Evolutionary conservation across 306 rosid species (phyloP), one percentile per base, ranked within the genome.

Genomic region (Adenanthera pavonina): DNA sequence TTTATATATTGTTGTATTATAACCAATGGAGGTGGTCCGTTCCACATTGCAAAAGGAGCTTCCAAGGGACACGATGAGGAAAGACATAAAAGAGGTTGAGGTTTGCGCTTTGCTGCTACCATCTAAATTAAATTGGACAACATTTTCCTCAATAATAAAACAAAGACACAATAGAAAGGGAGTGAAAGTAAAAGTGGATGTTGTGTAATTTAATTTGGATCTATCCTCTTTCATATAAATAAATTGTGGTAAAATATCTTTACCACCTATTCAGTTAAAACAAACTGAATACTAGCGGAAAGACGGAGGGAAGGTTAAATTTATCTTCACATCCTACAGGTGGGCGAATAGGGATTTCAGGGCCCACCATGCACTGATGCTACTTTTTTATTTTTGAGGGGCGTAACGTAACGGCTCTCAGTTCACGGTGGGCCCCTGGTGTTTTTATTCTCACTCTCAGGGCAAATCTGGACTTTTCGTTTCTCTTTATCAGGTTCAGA

Each of bases 341-440:
- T 25, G 30, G 30, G 30, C n/a, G 30, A 25, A 25, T 25, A 25
- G 30, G 30, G 30, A 25, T 25, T 25, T 25, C 30, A 25, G 30
- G 30, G 30, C 30, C 30, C 30, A 25, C 30, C 30, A 25, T 25
- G 30, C 30, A 25, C 30, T 25, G 30, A 25, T 25, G 30, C 30
- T 25, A 25, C 30, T 25, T 25, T 25, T 25, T 25, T 0, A 25
- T 25, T 25, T 25, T 25, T 25, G 30, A 25, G 30, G 30, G 30
- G 30, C 30, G 67, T 56, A 40, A 40, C 67, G 46, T 12, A 14
- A 78, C 56, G 87, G 83, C 70, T 84, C 86, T 72, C 82, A 70
- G 64, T 69, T 82, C 60, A 46, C 7, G 11, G 79, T 72, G 88
- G 88, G 87, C 71, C 48, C 88, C 68, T 17, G 0, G 7, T 19